These are phyloP conservation scores for Sporisorium sorghi DNA, from an alignment of 1,284 basidiomycete genomes.

Conservation along the genomic window DNA sequence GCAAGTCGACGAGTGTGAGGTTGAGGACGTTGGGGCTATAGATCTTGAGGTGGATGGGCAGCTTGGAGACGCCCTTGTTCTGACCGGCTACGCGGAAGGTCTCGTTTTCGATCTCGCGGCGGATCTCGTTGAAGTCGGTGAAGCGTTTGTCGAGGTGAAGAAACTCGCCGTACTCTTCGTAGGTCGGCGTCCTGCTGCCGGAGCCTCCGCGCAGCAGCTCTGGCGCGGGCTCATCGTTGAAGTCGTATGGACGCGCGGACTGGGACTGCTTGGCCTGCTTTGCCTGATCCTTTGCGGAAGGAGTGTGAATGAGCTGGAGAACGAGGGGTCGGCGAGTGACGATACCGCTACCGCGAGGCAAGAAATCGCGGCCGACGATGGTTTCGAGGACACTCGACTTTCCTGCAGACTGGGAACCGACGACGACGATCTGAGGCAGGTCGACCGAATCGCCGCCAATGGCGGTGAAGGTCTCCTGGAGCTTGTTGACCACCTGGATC, in stretches of 20 bases:
- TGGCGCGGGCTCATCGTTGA: conserved; percentile 25
- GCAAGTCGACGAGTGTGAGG: conserved; percentile 93
- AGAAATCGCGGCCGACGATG: conserved; percentile 86
- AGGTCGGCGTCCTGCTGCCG: conserved; percentile 34
- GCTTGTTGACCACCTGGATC: conserved; percentile 93
- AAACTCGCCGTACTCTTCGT: conserved; percentile 92
- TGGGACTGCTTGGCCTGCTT: conserved; percentile 24
- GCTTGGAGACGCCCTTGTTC: conserved; percentile 97
- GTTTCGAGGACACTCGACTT: conserved; percentile 74
- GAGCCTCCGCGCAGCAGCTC: conserved; percentile 33
- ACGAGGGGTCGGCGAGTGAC: conserved; percentile 94
- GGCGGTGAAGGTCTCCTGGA: conserved; percentile 75
- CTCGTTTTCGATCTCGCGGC: conserved; percentile 97
- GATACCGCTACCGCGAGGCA: conserved; percentile 92
- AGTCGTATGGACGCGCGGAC: conserved; percentile 38
- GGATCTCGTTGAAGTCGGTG: conserved; percentile 92
- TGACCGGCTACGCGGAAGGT: conserved; percentile 97
- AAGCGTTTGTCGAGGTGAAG: conserved; percentile 95
- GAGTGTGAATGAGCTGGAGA: conserved; percentile 89
- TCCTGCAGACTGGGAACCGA: conserved; percentile 73
- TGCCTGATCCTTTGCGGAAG: conserved; percentile 67
- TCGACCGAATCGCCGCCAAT: conserved; percentile 73
- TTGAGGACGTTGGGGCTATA: conserved; percentile 95
- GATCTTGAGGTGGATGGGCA: conserved; percentile 93
- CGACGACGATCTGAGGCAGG: conserved; percentile 71